These are phyloP conservation scores for Rhizophagus prolifer DNA, from an alignment of 192 early-diverging fungal species.

Conservation along the genomic window DNA sequence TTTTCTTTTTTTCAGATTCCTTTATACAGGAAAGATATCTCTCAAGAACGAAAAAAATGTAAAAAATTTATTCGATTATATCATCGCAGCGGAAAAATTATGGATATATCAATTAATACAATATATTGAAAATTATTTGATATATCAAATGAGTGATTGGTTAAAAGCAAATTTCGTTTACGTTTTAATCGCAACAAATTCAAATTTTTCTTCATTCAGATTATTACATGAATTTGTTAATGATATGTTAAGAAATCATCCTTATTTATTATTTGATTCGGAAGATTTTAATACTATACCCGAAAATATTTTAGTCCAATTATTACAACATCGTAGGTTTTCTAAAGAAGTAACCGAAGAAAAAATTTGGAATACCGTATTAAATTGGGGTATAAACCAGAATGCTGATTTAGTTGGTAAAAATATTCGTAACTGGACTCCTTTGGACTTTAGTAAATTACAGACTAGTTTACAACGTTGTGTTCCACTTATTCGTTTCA, in stretches of 20 bases:
- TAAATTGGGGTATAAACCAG: constrained; percentile 18
- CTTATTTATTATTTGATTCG: background rate
- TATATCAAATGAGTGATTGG: background rate
- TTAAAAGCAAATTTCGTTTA: background rate
- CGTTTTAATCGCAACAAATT: background rate
- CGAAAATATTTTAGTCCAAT: background rate
- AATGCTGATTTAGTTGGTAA: background rate
- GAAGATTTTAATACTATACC: background rate
- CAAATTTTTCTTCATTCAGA: background rate
- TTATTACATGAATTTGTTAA: background rate
- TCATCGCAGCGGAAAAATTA: background rate
- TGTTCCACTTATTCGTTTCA: too few relatives aligned
- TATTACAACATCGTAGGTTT: background rate
- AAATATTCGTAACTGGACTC: too few relatives aligned
- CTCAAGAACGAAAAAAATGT: background rate
- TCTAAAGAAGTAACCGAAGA: background rate
- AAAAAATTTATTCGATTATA: background rate
- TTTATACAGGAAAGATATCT: background rate
- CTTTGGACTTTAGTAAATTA: too few relatives aligned
- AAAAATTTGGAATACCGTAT: background rate
- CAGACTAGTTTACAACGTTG: too few relatives aligned
- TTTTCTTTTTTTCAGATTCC: background rate
- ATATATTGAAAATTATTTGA: background rate
- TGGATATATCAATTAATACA: constrained; percentile 1
- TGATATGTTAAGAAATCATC: background rate